phyloP scores from a whole-genome alignment of 2,329 filamentous ascomycete species.

The Exophiala sp. region DNA sequence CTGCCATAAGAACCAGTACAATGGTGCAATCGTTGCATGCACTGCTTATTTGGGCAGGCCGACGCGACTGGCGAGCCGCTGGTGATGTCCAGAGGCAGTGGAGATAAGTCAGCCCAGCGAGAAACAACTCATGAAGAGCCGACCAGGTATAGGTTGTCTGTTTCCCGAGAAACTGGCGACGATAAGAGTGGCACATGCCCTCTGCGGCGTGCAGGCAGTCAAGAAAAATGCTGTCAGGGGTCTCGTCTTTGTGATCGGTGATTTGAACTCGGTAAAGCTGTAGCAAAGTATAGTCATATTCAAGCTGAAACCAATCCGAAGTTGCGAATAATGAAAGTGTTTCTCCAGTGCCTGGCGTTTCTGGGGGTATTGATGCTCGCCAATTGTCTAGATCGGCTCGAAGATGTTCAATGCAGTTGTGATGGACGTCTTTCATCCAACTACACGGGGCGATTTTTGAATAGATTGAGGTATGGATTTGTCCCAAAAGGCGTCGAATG shows the following conservation, averaged over 20 bases:
- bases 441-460: not conserved
- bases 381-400: slow-evolving; percentile 5
- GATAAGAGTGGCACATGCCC: not conserved
- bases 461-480: slow-evolving; percentile 14
- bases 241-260: slow-evolving; percentile 9
- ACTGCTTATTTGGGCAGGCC: slow-evolving; percentile 26
- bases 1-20: slow-evolving; percentile 32
- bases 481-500: slow-evolving; percentile 13
- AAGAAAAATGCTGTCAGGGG: slow-evolving; percentile 26
- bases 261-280: slow-evolving; percentile 29
- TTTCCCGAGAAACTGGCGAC: slow-evolving; percentile 17
- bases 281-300: slow-evolving; percentile 27
- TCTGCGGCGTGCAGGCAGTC: slow-evolving; percentile 24
- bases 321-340: slow-evolving; percentile 12
- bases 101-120: slow-evolving; percentile 31
- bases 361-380: slow-evolving; percentile 7
- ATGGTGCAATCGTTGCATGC: slow-evolving; percentile 33
- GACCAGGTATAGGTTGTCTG: slow-evolving; percentile 25
- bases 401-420: not conserved
- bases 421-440: not conserved
- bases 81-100: slow-evolving; percentile 35
- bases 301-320: slow-evolving; percentile 18
- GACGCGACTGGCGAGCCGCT: slow-evolving; percentile 12
- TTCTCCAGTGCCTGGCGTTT: not conserved
- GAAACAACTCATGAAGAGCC: slow-evolving; percentile 27